Evolutionary conservation across 257 asterid genomes (phyloP), one percentile per base, ranked within the genome.

Genomic region (Fraxinus excelsior): DNA sequence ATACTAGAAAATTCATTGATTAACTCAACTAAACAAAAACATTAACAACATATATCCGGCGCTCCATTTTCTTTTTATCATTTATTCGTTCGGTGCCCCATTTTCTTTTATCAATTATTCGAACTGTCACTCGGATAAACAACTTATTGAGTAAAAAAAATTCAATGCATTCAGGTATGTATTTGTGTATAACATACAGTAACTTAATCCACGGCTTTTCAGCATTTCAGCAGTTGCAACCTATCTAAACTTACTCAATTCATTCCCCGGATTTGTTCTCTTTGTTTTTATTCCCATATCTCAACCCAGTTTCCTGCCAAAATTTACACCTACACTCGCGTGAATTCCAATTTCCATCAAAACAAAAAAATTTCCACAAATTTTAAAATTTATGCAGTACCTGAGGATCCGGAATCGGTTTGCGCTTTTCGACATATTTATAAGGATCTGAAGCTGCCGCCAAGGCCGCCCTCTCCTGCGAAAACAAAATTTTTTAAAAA

Each of bases 361-460:
- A 29, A 53, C 78, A 67, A 77, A 26, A 21, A 64, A 28, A 14
- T 70, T 38, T 70, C 8, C 26, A 49, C 9, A 31, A 67, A 42
- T 38, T 7, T 25, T 18, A 28, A 78, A 71, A 46, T 58, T 44
- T 42, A 13, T 7, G 32, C 9, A 49, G 10, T 34, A 88, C 97
- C 96, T 94, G 98, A 67, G 96, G 96, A 94, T 94, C 97, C 3
- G 97, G 97, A 77, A 92, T 76, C 4, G 97, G 97, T 77, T 85
- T 92, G 38, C 89, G 87, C 84, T 92, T 94, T 81, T 94, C 98
- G 40, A 91, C 82, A 64, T 91, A 89, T 62, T 96, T 90, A 73
- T 92, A 81, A 31, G 86, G 86, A 78, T 88, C 94, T 1, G 91
- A 76, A 7, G 92, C 91, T 5, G 94, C 94, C 21, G 96, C 96